phyloP scores from a whole-genome alignment of 1,284 basidiomycete genomes.

The Microbotryomycetes sp. region DNA sequence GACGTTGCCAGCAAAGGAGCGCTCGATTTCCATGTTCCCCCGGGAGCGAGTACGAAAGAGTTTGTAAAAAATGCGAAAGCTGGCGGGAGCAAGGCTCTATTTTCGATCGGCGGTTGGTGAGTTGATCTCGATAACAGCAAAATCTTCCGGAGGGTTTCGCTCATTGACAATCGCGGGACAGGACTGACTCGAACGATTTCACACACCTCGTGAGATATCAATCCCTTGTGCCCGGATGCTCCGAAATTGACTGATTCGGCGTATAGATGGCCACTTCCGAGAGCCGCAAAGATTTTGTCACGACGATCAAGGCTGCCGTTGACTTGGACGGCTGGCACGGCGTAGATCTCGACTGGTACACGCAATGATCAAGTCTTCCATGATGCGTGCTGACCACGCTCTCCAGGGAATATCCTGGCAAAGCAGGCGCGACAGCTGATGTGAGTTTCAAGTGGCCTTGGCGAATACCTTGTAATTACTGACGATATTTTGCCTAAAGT shows the following conservation, averaged over 20 bases:
- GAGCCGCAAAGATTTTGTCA: neutral
- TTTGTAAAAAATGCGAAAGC: neutral
- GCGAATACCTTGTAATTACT: neutral
- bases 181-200: neutral
- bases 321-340: constrained; percentile 10
- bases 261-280: neutral
- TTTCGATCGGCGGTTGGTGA: neutral
- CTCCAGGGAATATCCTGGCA: constrained; percentile 11
- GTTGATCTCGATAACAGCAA: no score
- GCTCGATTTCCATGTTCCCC: neutral
- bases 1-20: neutral
- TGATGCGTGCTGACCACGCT: no score
- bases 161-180: neutral
- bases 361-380: neutral
- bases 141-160: no score
- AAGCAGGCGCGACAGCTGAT: constrained; percentile 1
- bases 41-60: neutral
- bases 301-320: neutral
- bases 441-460: no score
- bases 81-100: neutral
- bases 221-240: neutral
- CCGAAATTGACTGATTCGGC: neutral
- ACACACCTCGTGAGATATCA: neutral
- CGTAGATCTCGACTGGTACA: constrained; percentile 15
- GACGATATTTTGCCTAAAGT: neutral